phyloP scores from a whole-genome alignment of 306 rosid genomes.

The Lagenaria siceraria region DNA sequence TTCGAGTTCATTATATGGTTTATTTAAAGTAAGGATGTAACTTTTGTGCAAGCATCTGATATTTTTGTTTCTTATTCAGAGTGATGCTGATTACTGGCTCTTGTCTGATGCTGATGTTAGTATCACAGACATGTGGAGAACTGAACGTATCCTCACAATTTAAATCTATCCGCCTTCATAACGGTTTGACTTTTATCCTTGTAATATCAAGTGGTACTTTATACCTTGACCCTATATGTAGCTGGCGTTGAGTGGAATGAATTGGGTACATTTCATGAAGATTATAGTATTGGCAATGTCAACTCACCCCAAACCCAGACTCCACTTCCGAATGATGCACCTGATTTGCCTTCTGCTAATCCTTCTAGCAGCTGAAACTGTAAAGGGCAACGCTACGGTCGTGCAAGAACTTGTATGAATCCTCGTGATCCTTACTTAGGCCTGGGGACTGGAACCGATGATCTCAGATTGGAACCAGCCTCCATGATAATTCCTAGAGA shows the following conservation, averaged over 20 bases:
- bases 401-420: not conserved
- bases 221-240: constrained; percentile 35
- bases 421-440: not conserved
- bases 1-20: not conserved
- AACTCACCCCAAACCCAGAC: constrained; percentile 31
- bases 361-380: constrained; percentile 34
- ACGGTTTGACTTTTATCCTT: not conserved
- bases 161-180: not conserved
- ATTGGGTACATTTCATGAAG: constrained; percentile 39
- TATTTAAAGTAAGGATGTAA: not conserved
- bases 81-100: constrained; percentile 95
- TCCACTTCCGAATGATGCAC: constrained; percentile 25
- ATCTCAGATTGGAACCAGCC: not conserved
- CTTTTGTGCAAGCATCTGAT: not conserved
- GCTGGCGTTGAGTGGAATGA: constrained; percentile 74
- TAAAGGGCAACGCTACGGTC: not conserved
- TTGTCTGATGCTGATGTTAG: constrained; percentile 76
- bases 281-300: constrained; percentile 28
- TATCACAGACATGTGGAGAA: constrained; percentile 91
- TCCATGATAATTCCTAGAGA: constrained; percentile 8
- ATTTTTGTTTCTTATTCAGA: constrained; percentile 28
- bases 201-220: not conserved
- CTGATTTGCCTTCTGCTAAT: constrained; percentile 35
- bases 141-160: constrained; percentile 52
- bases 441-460: not conserved